Percentiles rank a stretch among this genome's conserved stretches.
Evolutionary conservation across 257 asterid genomes (phyloP).

Genomic region (Jacaranda copaia): DNA sequence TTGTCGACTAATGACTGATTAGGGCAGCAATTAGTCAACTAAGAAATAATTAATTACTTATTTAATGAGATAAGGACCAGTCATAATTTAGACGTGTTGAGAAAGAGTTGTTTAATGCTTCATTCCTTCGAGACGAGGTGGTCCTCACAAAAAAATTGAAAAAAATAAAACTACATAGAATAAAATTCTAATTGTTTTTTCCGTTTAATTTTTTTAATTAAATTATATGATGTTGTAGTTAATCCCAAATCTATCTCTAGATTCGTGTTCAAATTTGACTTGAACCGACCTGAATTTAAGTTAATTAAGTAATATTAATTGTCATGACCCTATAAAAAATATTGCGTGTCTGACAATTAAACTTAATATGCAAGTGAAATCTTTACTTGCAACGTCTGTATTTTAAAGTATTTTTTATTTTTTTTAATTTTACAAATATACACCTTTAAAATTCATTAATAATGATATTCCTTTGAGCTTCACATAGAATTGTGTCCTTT

Average conservation of each 20-base stretch:
- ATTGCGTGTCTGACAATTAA: too few species aligned
- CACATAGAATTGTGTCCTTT: too few species aligned
- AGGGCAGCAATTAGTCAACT: conserved; percentile 27
- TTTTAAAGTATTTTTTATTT: too few species aligned
- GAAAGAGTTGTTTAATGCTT: not conserved
- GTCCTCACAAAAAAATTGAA: not conserved
- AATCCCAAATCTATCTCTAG: not conserved
- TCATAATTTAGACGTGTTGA: conserved; percentile 12
- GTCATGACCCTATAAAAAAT: too few species aligned
- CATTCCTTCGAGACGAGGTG: conserved; percentile 3
- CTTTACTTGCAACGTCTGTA: too few species aligned
- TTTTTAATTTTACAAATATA: too few species aligned
- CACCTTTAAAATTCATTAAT: too few species aligned
- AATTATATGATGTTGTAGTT: not conserved
- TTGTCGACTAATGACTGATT: conserved; percentile 31
- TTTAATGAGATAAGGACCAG: conserved; percentile 15
- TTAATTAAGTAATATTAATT: too few species aligned
- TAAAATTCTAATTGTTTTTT: not conserved
- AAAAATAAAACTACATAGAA: not conserved
- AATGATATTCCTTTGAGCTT: too few species aligned
- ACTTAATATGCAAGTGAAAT: too few species aligned
- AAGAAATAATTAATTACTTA: conserved; percentile 18
- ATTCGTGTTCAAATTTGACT: too few species aligned
- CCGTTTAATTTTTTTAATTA: not conserved
- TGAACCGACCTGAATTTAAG: too few species aligned